Evolutionary conservation across 2,329 filamentous ascomycete species (phyloP).

Genomic region (Cercospora sojina): DNA sequence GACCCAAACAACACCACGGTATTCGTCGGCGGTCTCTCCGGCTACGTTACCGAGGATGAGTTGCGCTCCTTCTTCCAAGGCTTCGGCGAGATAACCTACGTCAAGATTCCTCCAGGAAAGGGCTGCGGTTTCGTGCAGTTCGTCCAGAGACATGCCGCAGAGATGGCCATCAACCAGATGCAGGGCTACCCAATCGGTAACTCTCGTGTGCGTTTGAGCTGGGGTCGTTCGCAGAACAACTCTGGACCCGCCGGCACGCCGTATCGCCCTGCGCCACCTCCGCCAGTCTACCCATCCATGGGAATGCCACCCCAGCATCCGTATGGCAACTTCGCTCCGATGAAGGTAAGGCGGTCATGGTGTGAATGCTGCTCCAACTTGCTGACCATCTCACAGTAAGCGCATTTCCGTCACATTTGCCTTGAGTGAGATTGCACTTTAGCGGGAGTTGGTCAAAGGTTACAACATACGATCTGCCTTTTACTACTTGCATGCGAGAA

Average conservation of each 20-base stretch:
- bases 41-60: conserved; percentile 98
- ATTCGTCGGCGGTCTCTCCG: conserved; percentile 93
- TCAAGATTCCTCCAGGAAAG: conserved; percentile 99
- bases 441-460: conserved; percentile 42
- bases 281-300: conserved; percentile 67
- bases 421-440: conserved; percentile 44
- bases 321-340: conserved; percentile 65
- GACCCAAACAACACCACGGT: conserved; percentile 99
- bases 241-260: conserved; percentile 93
- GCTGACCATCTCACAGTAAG: conserved; percentile 34
- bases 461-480: conserved; percentile 29
- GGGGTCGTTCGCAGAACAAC: conserved; percentile 99
- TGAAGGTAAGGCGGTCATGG: conserved; percentile 54
- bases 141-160: conserved; percentile 94
- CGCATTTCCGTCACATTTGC: conserved; percentile 39
- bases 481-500: conserved; percentile 30
- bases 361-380: background rate
- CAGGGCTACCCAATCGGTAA: conserved; percentile 99
- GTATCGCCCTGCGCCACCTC: conserved; percentile 87
- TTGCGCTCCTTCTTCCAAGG: conserved; percentile 99
- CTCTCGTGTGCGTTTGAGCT: conserved; percentile 93
- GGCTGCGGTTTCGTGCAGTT: conserved; percentile 99
- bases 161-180: conserved; percentile 99
- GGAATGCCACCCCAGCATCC: conserved; percentile 64
- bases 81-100: conserved; percentile 98